Conservation (phyloP, 2,329 filamentous ascomycete species). For the Dactylellina cionopaga region DNA sequence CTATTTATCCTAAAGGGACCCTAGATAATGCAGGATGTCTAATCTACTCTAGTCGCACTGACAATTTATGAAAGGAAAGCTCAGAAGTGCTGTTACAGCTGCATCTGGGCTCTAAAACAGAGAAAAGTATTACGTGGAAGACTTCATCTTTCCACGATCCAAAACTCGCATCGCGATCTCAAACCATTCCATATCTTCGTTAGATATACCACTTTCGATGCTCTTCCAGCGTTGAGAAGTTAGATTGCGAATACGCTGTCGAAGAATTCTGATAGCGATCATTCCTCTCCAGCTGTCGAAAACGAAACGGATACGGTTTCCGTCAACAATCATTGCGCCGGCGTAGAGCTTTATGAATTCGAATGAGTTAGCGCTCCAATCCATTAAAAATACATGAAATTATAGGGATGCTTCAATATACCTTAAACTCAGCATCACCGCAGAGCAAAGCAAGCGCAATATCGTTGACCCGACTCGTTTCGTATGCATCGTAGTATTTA, state of each 20-base stretch:
- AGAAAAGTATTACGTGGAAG: neutral
- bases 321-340: conserved; percentile 80
- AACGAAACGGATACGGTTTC: conserved; percentile 84
- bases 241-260: conserved; percentile 62
- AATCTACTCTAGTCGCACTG: neutral
- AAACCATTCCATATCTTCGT: conserved; percentile 43
- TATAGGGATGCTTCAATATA: conserved; percentile 62
- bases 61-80: no score
- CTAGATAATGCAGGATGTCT: neutral
- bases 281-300: conserved; percentile 89
- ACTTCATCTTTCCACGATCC: conserved; percentile 28
- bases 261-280: conserved; percentile 85
- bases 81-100: no score
- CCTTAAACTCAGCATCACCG: conserved; percentile 87
- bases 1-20: neutral
- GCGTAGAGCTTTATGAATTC: conserved; percentile 74
- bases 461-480: conserved; percentile 81
- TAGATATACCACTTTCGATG: conserved; percentile 19
- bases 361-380: neutral
- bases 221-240: conserved; percentile 34
- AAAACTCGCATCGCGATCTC: conserved; percentile 41
- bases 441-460: conserved; percentile 85
- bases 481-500: conserved; percentile 87
- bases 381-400: neutral
- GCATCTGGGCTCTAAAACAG: no score